Evolutionary conservation across 768 basidiomycete genomes (phyloP).

Genomic region (Pleurotus tuoliensis): DNA sequence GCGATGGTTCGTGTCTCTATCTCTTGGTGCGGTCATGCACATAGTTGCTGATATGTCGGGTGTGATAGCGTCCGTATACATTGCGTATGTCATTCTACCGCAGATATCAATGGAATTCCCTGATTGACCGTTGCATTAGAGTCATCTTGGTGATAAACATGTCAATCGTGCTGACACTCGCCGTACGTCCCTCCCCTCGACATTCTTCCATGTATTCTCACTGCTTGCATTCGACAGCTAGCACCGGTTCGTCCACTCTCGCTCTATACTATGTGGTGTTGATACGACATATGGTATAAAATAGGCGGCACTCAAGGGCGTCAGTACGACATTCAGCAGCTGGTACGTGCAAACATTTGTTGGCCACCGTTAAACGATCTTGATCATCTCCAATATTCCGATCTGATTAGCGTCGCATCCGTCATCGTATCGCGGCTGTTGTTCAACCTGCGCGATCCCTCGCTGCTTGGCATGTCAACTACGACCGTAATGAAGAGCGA

Average conservation of each 20-base stretch:
- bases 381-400: neutral
- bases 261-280: too few species aligned
- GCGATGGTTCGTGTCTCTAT: neutral
- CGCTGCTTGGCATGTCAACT: neutral
- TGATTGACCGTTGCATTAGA: neutral
- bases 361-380: too few species aligned
- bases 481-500: neutral
- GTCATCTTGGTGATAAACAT: conserved; percentile 5
- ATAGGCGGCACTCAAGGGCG: conserved; percentile 1
- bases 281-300: neutral
- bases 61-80: neutral
- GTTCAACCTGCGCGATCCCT: conserved; percentile 2
- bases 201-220: too few species aligned
- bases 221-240: neutral
- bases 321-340: conserved; percentile 1
- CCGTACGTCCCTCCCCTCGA: neutral
- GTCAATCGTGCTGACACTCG: neutral
- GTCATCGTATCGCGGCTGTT: neutral
- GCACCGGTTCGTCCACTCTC: conserved; percentile 5
- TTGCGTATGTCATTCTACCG: neutral
- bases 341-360: too few species aligned
- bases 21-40: neutral
- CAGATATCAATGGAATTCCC: too few species aligned
- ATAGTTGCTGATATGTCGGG: neutral
- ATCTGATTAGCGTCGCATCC: neutral